phyloP scores from a whole-genome alignment of 495 filamentous ascomycete species.

The Annulohypoxylon stygium region DNA sequence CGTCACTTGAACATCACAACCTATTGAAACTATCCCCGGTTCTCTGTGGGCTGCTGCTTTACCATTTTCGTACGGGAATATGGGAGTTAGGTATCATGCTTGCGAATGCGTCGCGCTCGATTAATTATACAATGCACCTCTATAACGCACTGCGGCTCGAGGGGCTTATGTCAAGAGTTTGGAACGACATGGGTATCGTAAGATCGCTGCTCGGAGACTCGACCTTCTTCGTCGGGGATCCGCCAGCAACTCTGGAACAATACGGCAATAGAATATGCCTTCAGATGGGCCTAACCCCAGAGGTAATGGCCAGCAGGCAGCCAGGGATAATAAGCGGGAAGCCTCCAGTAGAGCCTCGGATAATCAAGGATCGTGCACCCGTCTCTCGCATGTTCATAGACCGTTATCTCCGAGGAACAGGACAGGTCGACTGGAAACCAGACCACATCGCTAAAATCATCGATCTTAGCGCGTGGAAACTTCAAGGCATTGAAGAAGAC shows the following conservation, averaged over 20 bases:
- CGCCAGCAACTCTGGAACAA: constrained; percentile 44
- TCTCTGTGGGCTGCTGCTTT: constrained; percentile 52
- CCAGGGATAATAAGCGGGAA: too few relatives aligned
- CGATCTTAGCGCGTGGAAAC: constrained; percentile 42
- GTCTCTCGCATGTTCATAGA: constrained; percentile 51
- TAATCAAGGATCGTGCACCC: constrained; percentile 34
- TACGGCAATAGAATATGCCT: constrained; percentile 55
- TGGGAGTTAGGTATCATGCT: constrained; percentile 50
- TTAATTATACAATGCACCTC: constrained; percentile 52
- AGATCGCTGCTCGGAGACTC: constrained; percentile 37
- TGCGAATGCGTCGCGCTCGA: constrained; percentile 55
- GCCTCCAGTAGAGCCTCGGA: too few relatives aligned
- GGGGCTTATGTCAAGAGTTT: constrained; percentile 41
- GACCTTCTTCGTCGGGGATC: constrained; percentile 51
- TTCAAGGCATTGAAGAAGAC: constrained; percentile 33
- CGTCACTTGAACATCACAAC: constrained; percentile 39
- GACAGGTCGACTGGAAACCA: constrained; percentile 46
- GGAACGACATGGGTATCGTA: constrained; percentile 57
- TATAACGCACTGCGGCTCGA: constrained; percentile 55
- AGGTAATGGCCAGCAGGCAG: constrained; percentile 43
- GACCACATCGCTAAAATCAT: constrained; percentile 49
- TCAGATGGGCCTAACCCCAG: constrained; percentile 53
- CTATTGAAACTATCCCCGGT: constrained; percentile 52
- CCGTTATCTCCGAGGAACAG: constrained; percentile 44
- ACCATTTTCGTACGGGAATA: constrained; percentile 42